Evolutionary conservation across 2,329 filamentous ascomycete species (phyloP), one percentile per base, ranked within the genome.

Genomic region (Pseudogymnoascus sp.): DNA sequence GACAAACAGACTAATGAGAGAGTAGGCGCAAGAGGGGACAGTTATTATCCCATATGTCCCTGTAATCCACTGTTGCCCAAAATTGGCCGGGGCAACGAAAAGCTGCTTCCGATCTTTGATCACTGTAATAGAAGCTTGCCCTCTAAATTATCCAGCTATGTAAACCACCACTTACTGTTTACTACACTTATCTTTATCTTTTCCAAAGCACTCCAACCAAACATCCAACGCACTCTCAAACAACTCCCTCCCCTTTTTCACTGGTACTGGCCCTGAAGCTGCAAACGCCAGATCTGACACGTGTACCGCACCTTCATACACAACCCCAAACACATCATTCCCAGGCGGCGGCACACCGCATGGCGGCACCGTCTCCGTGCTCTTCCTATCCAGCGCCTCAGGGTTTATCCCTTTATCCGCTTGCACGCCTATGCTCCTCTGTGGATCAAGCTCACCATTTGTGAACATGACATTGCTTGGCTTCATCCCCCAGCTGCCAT

Each of bases 171-270:
- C 42, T 47, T 4, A 5, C 10, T 47, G 12, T 21, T 23, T 47
- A 21, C 5, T n/a, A 25, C 42, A 35, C 12, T 35, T 12, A 12
- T 44, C 8, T 28, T 50, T 28, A 12, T 25, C 23, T 10, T 50
- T 53, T 8, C 42, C 59, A 42, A 64, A 62, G 10, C 63, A 64
- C n/a, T 38, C n/a, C 8, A 64, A 18, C 63, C 60, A 64, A 16
- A 21, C 63, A 62, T 64, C 63, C n/a, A 59, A 21, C 21, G 60
- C 63, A 28, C 35, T 59, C 12, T 37, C 31, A 25, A 64, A 62
- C 11, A 64, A 40, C 5, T 42, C 63, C 44, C 56, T 50, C n/a
- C 59, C 63, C 12, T 44, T 23, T 31, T 59, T 42, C 4, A 59
- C 33, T 28, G 44, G 44, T 5, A 23, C 44, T 28, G 44, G 44